Conservation (phyloP, 2,329 filamentous ascomycete species). For the Neoascochyta sp. region DNA sequence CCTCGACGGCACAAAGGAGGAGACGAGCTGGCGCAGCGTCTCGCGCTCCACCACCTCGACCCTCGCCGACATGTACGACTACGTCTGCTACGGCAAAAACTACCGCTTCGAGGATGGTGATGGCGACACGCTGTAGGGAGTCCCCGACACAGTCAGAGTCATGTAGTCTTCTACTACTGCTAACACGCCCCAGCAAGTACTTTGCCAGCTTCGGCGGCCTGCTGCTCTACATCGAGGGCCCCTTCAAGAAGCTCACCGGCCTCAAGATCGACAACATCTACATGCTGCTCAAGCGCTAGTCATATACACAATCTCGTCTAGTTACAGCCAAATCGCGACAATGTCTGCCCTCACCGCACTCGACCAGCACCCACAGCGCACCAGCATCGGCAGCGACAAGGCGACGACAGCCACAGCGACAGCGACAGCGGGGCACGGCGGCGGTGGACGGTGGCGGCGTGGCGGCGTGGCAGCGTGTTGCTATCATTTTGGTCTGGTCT, state of each 20-base stretch:
- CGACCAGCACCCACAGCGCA: no score
- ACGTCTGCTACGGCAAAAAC: conserved; percentile 84
- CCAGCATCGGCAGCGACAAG: not conserved
- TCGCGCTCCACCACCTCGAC: conserved; percentile 51
- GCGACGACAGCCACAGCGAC: no score
- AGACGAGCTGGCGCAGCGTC: conserved; percentile 62
- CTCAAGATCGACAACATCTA: conserved; percentile 92
- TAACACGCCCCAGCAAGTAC: conserved; percentile 64
- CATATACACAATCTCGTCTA: no score
- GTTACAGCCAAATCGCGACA: no score
- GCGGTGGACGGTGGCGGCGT: conserved; percentile 33
- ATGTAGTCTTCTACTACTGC: no score
- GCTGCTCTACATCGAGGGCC: conserved; percentile 84
- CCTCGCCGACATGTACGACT: conserved; percentile 76
- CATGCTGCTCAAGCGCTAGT: conserved; percentile 73
- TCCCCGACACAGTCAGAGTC: no score
- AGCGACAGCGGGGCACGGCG: conserved; percentile 24
- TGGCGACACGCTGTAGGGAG: conserved; percentile 77
- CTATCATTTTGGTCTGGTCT: no score
- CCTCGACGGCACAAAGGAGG: conserved; percentile 68
- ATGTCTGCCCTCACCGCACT: conserved; percentile 1
- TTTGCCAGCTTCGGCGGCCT: conserved; percentile 93
- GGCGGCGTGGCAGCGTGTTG: no score
- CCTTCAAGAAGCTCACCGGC: conserved; percentile 91
- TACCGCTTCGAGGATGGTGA: conserved; percentile 84